Base-by-base conservation (phyloP, 225 moss, liverwort and hornwort species). In the Lunularia cruciata region DNA sequence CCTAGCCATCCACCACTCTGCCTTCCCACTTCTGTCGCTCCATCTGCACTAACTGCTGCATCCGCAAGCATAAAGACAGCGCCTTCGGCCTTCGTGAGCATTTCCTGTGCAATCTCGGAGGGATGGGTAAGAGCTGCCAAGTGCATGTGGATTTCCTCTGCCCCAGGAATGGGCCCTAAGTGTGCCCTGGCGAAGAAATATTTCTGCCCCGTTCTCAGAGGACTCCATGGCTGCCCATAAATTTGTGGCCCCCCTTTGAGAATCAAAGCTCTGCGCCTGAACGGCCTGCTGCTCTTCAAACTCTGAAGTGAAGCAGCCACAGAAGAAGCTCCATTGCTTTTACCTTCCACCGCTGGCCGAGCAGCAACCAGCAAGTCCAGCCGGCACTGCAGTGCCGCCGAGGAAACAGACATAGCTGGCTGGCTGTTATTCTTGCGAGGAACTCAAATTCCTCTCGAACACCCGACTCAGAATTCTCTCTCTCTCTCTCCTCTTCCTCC, bases 1-100 rank as follows among this genome's bases (percentile, higher is more conserved):
- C 92, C 90, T 55, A 98, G 85, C 98, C 98, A 98, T 13, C 90
- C 96, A 48, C 94, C 98, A 52, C 82, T 85, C 74, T 86, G 91
- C 76, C 87, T 98, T 65, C 60, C 84, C 5, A 65, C 74, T 28
- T 75, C 78, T 48, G 85, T 72, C 35, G 88, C 88, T 37, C 67
- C 74, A 38, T 87, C 83, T 40, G 63, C 42, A 32, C 74, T 82
- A 32, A 83, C 67, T 10, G 90, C 87, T 10, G 90, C 92, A 70
- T 98, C 96, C 37, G 89, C 98, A 5, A 98, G 75, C 4, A 81
- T 86, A 73, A 86, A 84, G n/a, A 93, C 75, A 57, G 90, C 66
- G 18, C 87, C 86, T 63, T 92, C 87, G 15, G 88, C 69, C 28
- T 59, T 77, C 47, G 60, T 32, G 3, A 77, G 54, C 60, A 82